A percentile compares a stretch with the other conserved stretches of the same genome.
phyloP scores from a whole-genome alignment of 179 eudicot genomes.

The Camellia oleifera region DNA sequence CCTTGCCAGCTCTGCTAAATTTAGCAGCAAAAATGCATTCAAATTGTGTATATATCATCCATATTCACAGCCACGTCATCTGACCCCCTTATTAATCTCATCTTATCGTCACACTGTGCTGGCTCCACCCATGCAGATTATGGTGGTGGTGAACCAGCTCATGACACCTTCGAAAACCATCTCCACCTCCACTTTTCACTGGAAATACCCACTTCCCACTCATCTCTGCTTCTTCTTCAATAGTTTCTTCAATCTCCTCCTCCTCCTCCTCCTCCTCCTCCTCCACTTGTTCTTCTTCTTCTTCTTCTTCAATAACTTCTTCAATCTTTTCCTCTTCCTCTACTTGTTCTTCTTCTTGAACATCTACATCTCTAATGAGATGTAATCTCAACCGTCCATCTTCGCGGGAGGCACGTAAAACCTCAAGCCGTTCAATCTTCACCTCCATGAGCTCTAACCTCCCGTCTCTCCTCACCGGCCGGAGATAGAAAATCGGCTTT shows the following conservation, averaged over 20 bases:
- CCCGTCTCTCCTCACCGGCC: conserved; percentile 45
- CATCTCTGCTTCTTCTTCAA: conserved; percentile 5
- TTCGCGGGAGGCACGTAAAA: conserved; percentile 39
- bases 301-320: conserved; percentile 12
- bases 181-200: conserved; percentile 18
- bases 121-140: conserved; percentile 34
- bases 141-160: conserved; percentile 21
- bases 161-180: conserved; percentile 21
- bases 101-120: conserved; percentile 36
- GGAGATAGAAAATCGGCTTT: conserved; percentile 33
- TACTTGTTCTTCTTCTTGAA: conserved; percentile 7
- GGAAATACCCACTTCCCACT: conserved; percentile 19
- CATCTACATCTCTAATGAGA: conserved; percentile 20
- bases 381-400: conserved; percentile 60
- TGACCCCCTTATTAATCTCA: conserved; percentile 19
- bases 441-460: conserved; percentile 42
- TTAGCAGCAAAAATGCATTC: too few relatives aligned
- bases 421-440: conserved; percentile 40
- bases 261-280: conserved; percentile 2
- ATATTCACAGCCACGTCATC: too few relatives aligned
- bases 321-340: too few relatives aligned
- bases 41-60: too few relatives aligned
- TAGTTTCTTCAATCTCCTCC: neutral
- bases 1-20: too few relatives aligned
- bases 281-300: neutral